Evolutionary conservation across 2,329 filamentous ascomycete species (phyloP).

Genomic region (Trematosphaeria pertusa): DNA sequence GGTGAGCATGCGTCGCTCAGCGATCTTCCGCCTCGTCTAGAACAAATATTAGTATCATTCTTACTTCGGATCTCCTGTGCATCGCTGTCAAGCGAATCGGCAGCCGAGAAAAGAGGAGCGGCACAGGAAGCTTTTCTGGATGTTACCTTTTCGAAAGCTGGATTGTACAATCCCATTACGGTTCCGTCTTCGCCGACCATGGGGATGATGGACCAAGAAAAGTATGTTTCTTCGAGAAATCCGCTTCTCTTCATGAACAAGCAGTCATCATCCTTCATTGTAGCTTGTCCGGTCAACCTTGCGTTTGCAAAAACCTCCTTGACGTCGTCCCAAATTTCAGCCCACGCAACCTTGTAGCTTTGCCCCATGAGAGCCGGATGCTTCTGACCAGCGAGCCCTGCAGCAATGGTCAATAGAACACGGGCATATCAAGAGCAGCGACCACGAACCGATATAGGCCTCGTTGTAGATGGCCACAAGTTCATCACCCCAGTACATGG

Average conservation of each 20-base stretch:
- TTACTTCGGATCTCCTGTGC: too few species aligned
- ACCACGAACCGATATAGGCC: slow-evolving; percentile 59
- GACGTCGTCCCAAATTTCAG: slow-evolving; percentile 76
- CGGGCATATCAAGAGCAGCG: background rate
- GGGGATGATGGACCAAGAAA: slow-evolving; percentile 83
- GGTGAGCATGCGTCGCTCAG: slow-evolving; percentile 80
- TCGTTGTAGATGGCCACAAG: slow-evolving; percentile 75
- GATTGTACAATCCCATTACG: slow-evolving; percentile 79
- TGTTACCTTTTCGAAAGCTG: slow-evolving; percentile 75
- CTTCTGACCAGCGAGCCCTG: slow-evolving; percentile 73
- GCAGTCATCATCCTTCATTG: slow-evolving; percentile 83
- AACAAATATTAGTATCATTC: background rate
- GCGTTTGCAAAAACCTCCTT: slow-evolving; percentile 73
- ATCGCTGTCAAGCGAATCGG: too few species aligned
- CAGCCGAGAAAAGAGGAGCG: too few species aligned
- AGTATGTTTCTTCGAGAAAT: slow-evolving; percentile 80
- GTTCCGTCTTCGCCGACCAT: slow-evolving; percentile 76
- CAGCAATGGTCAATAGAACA: slow-evolving; percentile 9
- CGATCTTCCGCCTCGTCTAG: slow-evolving; percentile 73
- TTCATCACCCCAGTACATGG: slow-evolving; percentile 81
- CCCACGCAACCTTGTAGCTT: slow-evolving; percentile 72
- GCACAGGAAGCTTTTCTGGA: too few species aligned
- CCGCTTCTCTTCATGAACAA: slow-evolving; percentile 74
- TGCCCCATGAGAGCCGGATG: slow-evolving; percentile 79
- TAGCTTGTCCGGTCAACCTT: slow-evolving; percentile 74